These are phyloP conservation scores for Saturnispora halmiae DNA, from an alignment of 805 yeast genomes.

Conservation along the genomic window DNA sequence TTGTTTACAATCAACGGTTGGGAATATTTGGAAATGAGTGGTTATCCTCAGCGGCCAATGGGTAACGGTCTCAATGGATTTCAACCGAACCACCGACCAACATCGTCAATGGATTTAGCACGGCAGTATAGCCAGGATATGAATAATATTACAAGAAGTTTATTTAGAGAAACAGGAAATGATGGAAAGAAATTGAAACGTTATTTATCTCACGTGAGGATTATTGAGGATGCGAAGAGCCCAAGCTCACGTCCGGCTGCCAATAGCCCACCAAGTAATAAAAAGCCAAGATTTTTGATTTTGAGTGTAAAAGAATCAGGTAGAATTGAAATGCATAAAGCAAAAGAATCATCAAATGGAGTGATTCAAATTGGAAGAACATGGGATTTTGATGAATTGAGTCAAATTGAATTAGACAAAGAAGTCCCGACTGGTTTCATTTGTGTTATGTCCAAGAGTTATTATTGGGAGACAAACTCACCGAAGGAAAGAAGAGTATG, in stretches of 20 bases:
- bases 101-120: conserved; percentile 30
- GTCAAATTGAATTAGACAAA: conserved; percentile 43
- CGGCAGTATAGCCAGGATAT: conserved; percentile 51
- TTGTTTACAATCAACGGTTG: not conserved
- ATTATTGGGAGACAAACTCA: conserved; percentile 70
- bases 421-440: conserved; percentile 48
- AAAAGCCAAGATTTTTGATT: conserved; percentile 53
- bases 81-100: conserved; percentile 1
- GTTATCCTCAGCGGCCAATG: not conserved
- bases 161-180: conserved; percentile 40
- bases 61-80: not conserved
- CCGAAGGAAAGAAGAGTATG: conserved; percentile 53
- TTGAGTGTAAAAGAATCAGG: conserved; percentile 55
- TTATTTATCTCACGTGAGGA: conserved; percentile 68
- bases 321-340: conserved; percentile 69
- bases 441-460: conserved; percentile 60
- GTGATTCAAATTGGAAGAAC: conserved; percentile 84
- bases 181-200: conserved; percentile 39
- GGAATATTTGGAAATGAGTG: not conserved
- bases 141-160: conserved; percentile 36
- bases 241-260: conserved; percentile 65
- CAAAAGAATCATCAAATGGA: conserved; percentile 67
- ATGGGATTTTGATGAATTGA: conserved; percentile 74
- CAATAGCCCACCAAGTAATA: conserved; percentile 36
- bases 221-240: conserved; percentile 64